Evolutionary conservation across 129 eudicot species (phyloP).

Genomic region (Solidago caesia): DNA sequence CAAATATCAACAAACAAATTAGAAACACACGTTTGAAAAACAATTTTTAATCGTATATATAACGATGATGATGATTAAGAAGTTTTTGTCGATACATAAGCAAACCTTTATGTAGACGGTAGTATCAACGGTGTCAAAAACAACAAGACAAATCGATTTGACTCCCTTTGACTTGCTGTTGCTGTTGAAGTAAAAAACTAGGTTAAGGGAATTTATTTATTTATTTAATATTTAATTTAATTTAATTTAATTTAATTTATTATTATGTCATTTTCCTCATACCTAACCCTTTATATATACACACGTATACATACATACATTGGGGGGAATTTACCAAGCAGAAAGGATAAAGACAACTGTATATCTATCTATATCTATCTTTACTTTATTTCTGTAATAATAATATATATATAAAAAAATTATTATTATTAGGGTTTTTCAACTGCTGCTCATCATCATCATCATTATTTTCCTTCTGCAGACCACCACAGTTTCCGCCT

Average conservation of each 20-base stretch:
- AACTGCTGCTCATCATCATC: neutral
- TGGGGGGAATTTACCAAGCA: conserved; percentile 34
- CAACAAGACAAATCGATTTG: conserved; percentile 9
- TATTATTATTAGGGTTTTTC: conserved; percentile 24
- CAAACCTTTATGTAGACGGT: neutral
- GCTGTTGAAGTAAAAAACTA: conserved; percentile 7
- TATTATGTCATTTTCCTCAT: conserved; percentile 24
- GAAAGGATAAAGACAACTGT: conserved; percentile 23
- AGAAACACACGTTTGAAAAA: no score
- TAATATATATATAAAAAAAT: no score
- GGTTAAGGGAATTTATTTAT: neutral
- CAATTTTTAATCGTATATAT: neutral
- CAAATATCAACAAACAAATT: neutral
- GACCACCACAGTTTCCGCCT: neutral
- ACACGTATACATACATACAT: neutral
- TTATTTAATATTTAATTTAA: no score
- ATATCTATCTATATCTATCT: conserved; percentile 3
- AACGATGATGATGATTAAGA: neutral
- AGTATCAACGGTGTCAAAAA: neutral
- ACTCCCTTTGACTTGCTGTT: conserved; percentile 31
- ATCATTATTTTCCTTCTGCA: conserved; percentile 23
- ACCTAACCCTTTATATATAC: conserved; percentile 30
- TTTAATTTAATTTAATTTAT: no score
- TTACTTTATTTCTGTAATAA: conserved; percentile 16
- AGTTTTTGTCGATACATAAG: neutral